Evolutionary conservation across 345 rosid genomes (phyloP).

Genomic region (Syzygium aqueum): DNA sequence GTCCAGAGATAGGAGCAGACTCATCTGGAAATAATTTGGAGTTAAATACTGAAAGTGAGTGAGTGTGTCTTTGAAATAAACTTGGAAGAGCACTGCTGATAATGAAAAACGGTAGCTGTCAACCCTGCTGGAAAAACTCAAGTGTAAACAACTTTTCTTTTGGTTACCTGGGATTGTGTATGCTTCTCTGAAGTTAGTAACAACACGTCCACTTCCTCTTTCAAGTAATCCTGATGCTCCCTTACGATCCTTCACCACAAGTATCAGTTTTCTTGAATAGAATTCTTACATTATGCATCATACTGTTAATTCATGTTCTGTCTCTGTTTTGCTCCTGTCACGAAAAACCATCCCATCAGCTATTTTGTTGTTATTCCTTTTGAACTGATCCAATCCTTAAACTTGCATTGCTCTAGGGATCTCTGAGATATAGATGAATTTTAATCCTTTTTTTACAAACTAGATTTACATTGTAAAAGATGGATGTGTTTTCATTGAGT

Average conservation of each 20-base stretch:
- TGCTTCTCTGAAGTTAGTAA: background rate
- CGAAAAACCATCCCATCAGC: background rate
- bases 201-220: background rate
- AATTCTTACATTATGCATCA: background rate
- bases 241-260: background rate
- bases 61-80: background rate
- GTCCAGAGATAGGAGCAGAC: constrained; percentile 45
- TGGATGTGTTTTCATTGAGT: background rate
- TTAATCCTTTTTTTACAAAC: background rate
- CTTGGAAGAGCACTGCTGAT: background rate
- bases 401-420: background rate
- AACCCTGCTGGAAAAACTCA: background rate
- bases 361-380: background rate
- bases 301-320: background rate
- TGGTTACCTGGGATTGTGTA: background rate
- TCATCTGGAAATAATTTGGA: constrained; percentile 57
- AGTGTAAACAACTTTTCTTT: background rate
- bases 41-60: constrained; percentile 54
- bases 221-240: background rate
- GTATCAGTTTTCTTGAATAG: background rate
- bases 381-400: background rate
- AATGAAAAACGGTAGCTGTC: background rate
- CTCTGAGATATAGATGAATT: background rate
- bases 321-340: background rate
- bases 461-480: background rate